These are phyloP conservation scores for Parmales sp. DNA, from an alignment of 108 stramenopile genomes.

Conservation along the genomic window DNA sequence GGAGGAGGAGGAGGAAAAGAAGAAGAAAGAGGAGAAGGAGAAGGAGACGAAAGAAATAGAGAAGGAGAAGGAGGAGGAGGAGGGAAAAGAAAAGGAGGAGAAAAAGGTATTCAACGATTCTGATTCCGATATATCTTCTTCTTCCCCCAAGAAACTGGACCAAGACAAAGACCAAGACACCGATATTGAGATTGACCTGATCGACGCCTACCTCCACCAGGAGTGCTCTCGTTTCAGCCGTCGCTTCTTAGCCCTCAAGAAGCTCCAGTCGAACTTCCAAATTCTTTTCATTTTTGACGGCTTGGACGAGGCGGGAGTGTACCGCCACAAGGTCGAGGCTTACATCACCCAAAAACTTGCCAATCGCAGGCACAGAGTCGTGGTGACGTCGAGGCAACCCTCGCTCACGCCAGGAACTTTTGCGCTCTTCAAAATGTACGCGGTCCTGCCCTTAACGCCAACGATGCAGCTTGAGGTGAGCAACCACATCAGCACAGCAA, in stretches of 20 bases:
- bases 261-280: background rate
- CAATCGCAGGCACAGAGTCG: background rate
- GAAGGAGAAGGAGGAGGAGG: background rate
- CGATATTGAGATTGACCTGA: background rate
- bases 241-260: background rate
- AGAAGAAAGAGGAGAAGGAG: background rate
- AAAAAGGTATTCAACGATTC: background rate
- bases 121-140: too few relatives aligned
- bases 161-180: background rate
- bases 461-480: background rate
- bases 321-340: background rate
- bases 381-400: conserved; percentile 1
- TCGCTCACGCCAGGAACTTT: background rate
- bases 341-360: background rate
- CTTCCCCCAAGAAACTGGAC: too few relatives aligned
- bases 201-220: conserved; percentile 1
- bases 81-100: background rate
- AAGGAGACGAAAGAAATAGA: background rate
- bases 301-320: background rate
- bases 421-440: background rate
- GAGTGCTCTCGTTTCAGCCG: background rate
- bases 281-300: conserved; percentile 4
- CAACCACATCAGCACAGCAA: too few relatives aligned
- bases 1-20: background rate
- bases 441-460: background rate